Base-by-base conservation (phyloP, 441 rosid species). In the Bocquillonia castaneifolia region DNA sequence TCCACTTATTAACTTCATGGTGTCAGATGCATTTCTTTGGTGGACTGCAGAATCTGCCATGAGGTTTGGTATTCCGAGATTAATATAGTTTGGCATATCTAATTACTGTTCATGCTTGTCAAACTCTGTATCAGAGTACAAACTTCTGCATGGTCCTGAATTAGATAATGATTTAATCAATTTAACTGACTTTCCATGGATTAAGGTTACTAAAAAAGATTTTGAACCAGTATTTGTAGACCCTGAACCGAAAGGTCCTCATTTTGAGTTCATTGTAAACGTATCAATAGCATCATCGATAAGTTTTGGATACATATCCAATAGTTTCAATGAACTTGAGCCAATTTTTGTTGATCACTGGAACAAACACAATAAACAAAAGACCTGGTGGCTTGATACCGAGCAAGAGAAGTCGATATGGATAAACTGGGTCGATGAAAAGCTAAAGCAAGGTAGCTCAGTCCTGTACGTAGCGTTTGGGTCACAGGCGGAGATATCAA, bases 391-490 rank as follows among this genome's bases (percentile, higher is more conserved):
- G 10, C 14, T 52, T 69, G 40, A 25, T 2, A n/a, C 17, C 56
- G n/a, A 55, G 23, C 54, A 20, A 1, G 3, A 57, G 32, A 78
- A 83, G 31, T 76, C 79, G 37, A 32, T 22, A 25, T 89, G 90
- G 89, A 77, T 78, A 12, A 52, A 57, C 28, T 89, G 93, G 93
- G 81, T 89, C 64, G 89, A 91, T 72, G 39, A 59, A 54, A 85
- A 84, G 66, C 77, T 32, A 17, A 79, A 77, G 1, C 70, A 79
- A 34, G 86, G 83, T 0, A 57, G 67, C 28, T 40, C 88, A 0
- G 86, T 87, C 39, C 59, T 89, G 22, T 91, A 89, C 64, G 87
- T 80, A 1, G 93, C 96, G 4, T 87, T 89, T 56, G 89, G 97
- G 65, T 74, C 97, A 7, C 96, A 88, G 37, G 84, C 86, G 0